phyloP scores from a whole-genome alignment of 2,329 filamentous ascomycete genomes.

The Epichloe aotearoae region DNA sequence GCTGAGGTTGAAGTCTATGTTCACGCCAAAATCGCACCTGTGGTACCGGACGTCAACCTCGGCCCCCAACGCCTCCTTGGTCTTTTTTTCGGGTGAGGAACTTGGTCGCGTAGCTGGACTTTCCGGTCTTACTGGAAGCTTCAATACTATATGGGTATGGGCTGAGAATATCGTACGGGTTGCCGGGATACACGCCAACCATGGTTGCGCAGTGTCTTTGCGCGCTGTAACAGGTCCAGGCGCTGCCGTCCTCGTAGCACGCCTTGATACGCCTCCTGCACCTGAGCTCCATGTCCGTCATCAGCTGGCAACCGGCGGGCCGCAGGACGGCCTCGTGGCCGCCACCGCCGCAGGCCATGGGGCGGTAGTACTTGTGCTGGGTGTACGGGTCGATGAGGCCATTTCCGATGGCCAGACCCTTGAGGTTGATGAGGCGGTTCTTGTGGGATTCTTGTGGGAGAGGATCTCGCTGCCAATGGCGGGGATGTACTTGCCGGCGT shows the following conservation, averaged over 20 bases:
- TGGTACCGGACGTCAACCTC: constrained; percentile 72
- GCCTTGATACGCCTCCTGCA: constrained; percentile 77
- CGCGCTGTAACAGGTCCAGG: constrained; percentile 53
- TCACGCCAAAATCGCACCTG: constrained; percentile 94
- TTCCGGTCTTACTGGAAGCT: constrained; percentile 24
- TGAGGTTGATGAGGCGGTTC: constrained; percentile 93
- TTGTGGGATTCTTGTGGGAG: constrained; percentile 86
- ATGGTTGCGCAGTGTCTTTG: too few relatives aligned
- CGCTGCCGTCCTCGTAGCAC: constrained; percentile 84
- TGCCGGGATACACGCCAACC: constrained; percentile 67
- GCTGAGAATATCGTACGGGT: constrained; percentile 86
- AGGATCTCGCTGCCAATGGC: constrained; percentile 85
- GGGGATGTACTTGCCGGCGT: constrained; percentile 90
- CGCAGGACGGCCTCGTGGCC: constrained; percentile 79
- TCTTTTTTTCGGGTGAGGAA: constrained; percentile 71
- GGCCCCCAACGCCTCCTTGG: constrained; percentile 75
- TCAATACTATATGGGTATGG: constrained; percentile 38
- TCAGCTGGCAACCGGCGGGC: constrained; percentile 61
- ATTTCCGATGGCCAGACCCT: constrained; percentile 90
- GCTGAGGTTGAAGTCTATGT: constrained; percentile 72
- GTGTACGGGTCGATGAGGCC: constrained; percentile 85
- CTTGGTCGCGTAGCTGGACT: constrained; percentile 79
- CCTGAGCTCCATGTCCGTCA: constrained; percentile 83
- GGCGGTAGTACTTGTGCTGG: constrained; percentile 88
- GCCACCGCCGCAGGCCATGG: constrained; percentile 94